Percentiles rank a stretch among this genome's conserved stretches.
phyloP scores from a whole-genome alignment of 2,329 filamentous ascomycete species.

The Colletotrichum godetiae region DNA sequence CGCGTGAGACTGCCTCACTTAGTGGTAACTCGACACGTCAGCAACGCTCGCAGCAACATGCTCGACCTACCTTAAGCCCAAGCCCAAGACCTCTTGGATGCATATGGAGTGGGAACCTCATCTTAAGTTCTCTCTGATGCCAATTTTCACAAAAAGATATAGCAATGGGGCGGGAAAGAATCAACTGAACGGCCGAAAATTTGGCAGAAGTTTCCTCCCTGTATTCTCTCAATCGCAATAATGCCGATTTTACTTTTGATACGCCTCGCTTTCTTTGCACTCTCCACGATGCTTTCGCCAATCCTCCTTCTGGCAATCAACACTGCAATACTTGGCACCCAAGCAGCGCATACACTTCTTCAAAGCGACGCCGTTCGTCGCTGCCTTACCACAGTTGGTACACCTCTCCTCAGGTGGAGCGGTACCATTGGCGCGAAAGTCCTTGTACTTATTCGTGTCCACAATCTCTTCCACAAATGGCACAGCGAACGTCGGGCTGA shows the following conservation, averaged over 20 bases:
- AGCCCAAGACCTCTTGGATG: neutral
- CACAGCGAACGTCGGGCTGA: conserved; percentile 65
- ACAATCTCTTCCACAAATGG: conserved; percentile 55
- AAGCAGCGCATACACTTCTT: conserved; percentile 59
- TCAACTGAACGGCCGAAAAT: no score
- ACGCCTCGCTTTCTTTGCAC: conserved; percentile 43
- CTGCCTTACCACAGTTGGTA: conserved; percentile 49
- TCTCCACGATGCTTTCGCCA: conserved; percentile 64
- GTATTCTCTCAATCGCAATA: neutral
- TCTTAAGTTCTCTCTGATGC: neutral
- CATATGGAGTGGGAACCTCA: neutral
- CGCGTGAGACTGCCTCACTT: no score
- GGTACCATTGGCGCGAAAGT: neutral
- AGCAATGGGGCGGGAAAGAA: neutral
- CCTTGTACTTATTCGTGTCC: conserved; percentile 36
- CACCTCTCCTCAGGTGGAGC: conserved; percentile 43
- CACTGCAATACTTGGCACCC: conserved; percentile 61
- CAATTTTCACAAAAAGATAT: neutral
- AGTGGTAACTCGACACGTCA: no score
- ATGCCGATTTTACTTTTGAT: neutral
- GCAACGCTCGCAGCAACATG: no score
- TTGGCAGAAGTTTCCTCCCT: neutral
- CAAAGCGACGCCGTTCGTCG: conserved; percentile 45
- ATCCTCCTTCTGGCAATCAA: conserved; percentile 63
- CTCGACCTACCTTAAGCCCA: no score